Evolutionary conservation across 192 early-diverging fungal genomes (phyloP).

Genomic region (Backusella mclennaniae): DNA sequence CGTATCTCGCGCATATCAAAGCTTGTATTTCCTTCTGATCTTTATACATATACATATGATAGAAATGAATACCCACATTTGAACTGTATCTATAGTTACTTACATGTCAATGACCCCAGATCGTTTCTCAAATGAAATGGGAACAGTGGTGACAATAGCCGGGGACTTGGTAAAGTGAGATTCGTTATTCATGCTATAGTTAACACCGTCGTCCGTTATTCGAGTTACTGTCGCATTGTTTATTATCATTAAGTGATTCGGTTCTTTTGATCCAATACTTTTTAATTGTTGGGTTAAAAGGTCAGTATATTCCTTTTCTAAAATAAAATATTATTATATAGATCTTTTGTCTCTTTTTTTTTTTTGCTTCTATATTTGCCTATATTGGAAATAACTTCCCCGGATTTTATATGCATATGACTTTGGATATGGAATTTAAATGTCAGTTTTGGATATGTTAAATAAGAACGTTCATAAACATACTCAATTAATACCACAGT

Average conservation of each 20-base stretch:
- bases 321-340: not conserved
- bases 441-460: not conserved
- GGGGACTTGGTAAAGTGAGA: not conserved
- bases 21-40: not conserved
- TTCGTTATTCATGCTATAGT: not conserved
- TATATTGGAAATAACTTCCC: not conserved
- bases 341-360: no score
- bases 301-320: not conserved
- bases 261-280: not conserved
- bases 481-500: not conserved
- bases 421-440: not conserved
- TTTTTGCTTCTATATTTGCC: not conserved
- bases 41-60: not conserved
- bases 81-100: not conserved
- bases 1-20: not conserved
- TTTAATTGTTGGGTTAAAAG: not conserved
- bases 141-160: not conserved
- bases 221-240: not conserved
- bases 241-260: not conserved
- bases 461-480: not conserved
- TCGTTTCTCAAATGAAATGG: not conserved
- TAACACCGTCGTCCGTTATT: not conserved
- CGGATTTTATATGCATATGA: not conserved
- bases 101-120: not conserved
- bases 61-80: not conserved